Evolutionary conservation across 2,329 filamentous ascomycete genomes (phyloP).

Genomic region (Emergomyces orientalis): DNA sequence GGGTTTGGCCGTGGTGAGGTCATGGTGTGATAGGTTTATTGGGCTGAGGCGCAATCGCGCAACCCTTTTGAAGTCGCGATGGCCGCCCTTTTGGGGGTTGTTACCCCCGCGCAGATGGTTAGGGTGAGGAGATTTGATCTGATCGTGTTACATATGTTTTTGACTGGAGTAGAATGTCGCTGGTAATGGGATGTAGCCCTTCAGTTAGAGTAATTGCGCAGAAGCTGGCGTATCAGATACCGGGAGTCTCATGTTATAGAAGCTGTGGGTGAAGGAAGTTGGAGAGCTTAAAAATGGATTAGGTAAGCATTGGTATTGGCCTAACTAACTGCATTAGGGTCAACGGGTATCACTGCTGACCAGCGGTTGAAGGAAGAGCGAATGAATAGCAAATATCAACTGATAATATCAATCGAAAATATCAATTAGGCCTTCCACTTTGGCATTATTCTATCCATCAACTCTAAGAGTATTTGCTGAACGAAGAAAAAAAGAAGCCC

Average conservation of each 20-base stretch:
- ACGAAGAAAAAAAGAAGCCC: background rate
- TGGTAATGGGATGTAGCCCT: background rate
- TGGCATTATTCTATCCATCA: background rate
- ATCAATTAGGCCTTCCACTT: background rate
- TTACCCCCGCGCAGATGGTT: background rate
- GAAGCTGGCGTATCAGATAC: background rate
- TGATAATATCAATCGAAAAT: too few species aligned
- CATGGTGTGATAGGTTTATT: constrained; percentile 3
- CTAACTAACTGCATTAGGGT: too few species aligned
- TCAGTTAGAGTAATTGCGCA: background rate
- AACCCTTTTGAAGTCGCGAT: background rate
- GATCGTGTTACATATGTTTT: background rate
- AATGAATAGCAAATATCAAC: too few species aligned
- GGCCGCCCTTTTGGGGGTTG: background rate
- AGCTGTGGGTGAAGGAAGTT: background rate
- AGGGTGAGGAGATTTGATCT: background rate
- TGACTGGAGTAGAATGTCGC: background rate
- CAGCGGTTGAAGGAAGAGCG: too few species aligned
- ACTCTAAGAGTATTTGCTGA: background rate
- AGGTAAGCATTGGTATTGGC: too few species aligned
- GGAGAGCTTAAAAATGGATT: background rate
- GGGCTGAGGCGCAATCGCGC: background rate
- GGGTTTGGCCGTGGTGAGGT: constrained; percentile 15
- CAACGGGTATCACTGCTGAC: too few species aligned
- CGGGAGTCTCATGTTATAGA: background rate